A percentile compares a stretch with the other conserved stretches of the same genome.
phyloP scores from a whole-genome alignment of 495 filamentous ascomycete genomes.

The Melanomma pulvis-pyrius region DNA sequence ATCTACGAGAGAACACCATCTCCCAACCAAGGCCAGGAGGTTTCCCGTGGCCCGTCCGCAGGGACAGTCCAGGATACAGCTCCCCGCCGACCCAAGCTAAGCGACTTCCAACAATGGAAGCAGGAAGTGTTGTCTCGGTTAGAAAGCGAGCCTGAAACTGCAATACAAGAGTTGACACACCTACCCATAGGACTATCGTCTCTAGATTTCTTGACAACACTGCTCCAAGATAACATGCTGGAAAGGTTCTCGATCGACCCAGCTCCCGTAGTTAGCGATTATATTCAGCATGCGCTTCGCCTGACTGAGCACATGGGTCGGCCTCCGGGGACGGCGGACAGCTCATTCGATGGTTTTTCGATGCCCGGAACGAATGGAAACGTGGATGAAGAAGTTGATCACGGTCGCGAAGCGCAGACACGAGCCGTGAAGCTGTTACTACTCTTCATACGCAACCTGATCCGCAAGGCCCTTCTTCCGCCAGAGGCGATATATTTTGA shows the following conservation, averaged over 20 bases:
- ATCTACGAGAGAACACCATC: conserved; percentile 35
- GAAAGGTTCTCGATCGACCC: conserved; percentile 28
- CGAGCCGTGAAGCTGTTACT: conserved; percentile 46
- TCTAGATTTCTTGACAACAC: conserved; percentile 46
- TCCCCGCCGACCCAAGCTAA: conserved; percentile 5
- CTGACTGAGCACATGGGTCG: conserved; percentile 34
- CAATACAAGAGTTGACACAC: conserved; percentile 22
- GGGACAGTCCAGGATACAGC: background rate
- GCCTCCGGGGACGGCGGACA: background rate
- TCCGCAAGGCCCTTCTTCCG: conserved; percentile 40
- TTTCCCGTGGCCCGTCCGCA: background rate
- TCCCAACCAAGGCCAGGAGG: background rate
- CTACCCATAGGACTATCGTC: conserved; percentile 43
- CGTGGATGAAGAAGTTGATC: conserved; percentile 1
- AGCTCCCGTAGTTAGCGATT: conserved; percentile 28
- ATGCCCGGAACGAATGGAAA: background rate
- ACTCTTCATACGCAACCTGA: conserved; percentile 47
- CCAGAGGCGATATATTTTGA: conserved; percentile 47
- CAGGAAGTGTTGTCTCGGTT: conserved; percentile 22
- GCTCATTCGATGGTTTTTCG: background rate
- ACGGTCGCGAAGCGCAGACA: conserved; percentile 39
- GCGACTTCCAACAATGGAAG: conserved; percentile 20
- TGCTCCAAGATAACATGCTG: conserved; percentile 35
- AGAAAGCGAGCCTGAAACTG: conserved; percentile 18
- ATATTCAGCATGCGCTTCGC: conserved; percentile 40